phyloP scores from a whole-genome alignment of 768 basidiomycete genomes.

The Cyclocybe aegerita region DNA sequence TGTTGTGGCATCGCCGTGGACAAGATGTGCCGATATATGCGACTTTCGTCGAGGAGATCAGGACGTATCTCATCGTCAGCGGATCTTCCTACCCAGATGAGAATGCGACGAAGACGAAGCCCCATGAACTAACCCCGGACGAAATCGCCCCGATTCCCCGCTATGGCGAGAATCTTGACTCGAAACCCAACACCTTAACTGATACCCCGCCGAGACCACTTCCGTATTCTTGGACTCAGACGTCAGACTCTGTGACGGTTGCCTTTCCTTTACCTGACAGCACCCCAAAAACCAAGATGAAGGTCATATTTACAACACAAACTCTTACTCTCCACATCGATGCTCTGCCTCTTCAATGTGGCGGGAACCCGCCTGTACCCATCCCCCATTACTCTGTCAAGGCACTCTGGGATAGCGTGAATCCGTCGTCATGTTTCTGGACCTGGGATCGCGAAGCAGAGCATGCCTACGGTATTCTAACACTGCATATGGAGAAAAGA shows the following conservation, averaged over 20 bases:
- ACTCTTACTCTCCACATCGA: conserved; percentile 67
- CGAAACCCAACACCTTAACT: conserved; percentile 4
- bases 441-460: conserved; percentile 85
- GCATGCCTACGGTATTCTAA: conserved; percentile 65
- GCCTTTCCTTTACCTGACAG: conserved; percentile 80
- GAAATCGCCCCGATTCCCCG: conserved; percentile 74
- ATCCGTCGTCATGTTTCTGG: conserved; percentile 83
- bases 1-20: conserved; percentile 72
- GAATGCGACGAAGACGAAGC: conserved; percentile 24
- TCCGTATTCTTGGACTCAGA: conserved; percentile 94
- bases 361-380: conserved; percentile 23
- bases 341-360: conserved; percentile 24
- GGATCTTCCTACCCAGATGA: conserved; percentile 52
- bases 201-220: conserved; percentile 51
- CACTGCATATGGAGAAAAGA: conserved; percentile 84
- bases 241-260: conserved; percentile 77
- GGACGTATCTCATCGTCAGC: conserved; percentile 57
- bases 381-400: conserved; percentile 63
- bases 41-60: conserved; percentile 42
- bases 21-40: conserved; percentile 66
- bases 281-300: conserved; percentile 63
- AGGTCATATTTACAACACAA: conserved; percentile 61
- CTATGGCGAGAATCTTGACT: conserved; percentile 50
- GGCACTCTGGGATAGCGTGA: conserved; percentile 79
- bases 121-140: conserved; percentile 60